phyloP scores from a whole-genome alignment of 1,139 yeast species.

The Blastobotrys elegans region DNA sequence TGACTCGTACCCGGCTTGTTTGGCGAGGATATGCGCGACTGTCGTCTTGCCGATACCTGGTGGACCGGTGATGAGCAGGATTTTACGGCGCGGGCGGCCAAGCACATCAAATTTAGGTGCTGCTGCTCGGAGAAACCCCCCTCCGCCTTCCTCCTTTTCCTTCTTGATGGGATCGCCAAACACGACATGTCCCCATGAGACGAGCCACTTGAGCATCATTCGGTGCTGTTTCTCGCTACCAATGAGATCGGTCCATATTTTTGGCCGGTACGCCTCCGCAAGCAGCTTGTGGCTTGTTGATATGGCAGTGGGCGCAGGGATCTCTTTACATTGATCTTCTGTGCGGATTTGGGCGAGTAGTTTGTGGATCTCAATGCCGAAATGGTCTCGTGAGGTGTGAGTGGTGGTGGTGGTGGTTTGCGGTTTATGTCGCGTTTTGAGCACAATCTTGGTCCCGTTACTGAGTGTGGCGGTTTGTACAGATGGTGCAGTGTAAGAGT shows the following conservation, averaged over 20 bases:
- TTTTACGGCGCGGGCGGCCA: constrained; percentile 60
- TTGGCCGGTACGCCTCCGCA: constrained; percentile 86
- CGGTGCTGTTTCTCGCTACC: constrained; percentile 84
- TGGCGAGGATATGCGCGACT: constrained; percentile 78
- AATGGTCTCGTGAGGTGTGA: constrained; percentile 16
- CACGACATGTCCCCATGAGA: constrained; percentile 72
- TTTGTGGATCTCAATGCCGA: constrained; percentile 31
- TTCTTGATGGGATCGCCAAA: constrained; percentile 41
- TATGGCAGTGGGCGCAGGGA: background rate
- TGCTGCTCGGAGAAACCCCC: too few species aligned
- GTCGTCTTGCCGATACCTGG: constrained; percentile 97
- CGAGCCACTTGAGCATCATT: constrained; percentile 67
- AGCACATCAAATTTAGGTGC: constrained; percentile 15
- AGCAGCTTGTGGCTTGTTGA: constrained; percentile 16
- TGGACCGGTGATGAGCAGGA: constrained; percentile 80
- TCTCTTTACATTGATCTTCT: constrained; percentile 8
- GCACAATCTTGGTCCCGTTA: constrained; percentile 4
- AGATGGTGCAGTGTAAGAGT: background rate
- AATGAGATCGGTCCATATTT: constrained; percentile 58
- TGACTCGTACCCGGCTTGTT: constrained; percentile 73
- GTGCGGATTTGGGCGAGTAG: constrained; percentile 21
- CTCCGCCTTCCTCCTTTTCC: constrained; percentile 6
- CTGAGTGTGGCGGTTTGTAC: constrained; percentile 5
- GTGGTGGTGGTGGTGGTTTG: background rate
- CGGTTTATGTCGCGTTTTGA: constrained; percentile 1